phyloP scores from a whole-genome alignment of 441 rosid species.

The Erysimum cheiri region DNA sequence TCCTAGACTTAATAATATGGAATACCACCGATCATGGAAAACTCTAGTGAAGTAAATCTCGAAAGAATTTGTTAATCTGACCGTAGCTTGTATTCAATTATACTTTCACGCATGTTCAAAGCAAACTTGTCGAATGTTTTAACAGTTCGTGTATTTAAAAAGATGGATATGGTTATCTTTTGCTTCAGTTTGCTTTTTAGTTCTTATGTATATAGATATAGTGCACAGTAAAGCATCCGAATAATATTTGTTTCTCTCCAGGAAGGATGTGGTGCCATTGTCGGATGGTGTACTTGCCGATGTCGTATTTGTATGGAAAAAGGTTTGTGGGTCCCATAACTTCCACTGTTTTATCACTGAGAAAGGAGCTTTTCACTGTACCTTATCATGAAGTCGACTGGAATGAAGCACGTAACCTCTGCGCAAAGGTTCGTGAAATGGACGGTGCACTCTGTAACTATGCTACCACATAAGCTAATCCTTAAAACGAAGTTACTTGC shows the following conservation, averaged over 20 bases:
- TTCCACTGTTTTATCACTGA: constrained; percentile 62
- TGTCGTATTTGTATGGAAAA: constrained; percentile 80
- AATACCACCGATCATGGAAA: constrained; percentile 11
- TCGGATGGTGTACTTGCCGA: constrained; percentile 87
- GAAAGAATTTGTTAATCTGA: constrained; percentile 20
- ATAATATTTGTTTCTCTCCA: constrained; percentile 36
- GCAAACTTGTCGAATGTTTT: neutral
- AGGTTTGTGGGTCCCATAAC: constrained; percentile 78
- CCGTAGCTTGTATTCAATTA: constrained; percentile 18
- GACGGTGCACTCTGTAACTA: constrained; percentile 13
- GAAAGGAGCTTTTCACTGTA: constrained; percentile 67
- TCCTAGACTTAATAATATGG: constrained; percentile 9
- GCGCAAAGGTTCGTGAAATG: constrained; percentile 77
- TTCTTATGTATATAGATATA: constrained; percentile 1
- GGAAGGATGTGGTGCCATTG: constrained; percentile 95
- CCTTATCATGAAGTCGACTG: constrained; percentile 80
- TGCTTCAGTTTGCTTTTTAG: constrained; percentile 14
- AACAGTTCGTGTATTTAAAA: constrained; percentile 12
- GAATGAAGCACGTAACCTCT: constrained; percentile 67
- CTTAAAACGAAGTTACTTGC: constrained; percentile 11
- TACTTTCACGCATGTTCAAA: constrained; percentile 11
- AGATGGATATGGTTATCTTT: constrained; percentile 18
- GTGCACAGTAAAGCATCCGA: constrained; percentile 11
- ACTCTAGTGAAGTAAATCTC: constrained; percentile 6
- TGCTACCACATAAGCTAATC: constrained; percentile 4